Evolutionary conservation across 495 filamentous ascomycete species (phyloP), one percentile per base, ranked within the genome.

Genomic region (Hypomontagnella monticulosa): DNA sequence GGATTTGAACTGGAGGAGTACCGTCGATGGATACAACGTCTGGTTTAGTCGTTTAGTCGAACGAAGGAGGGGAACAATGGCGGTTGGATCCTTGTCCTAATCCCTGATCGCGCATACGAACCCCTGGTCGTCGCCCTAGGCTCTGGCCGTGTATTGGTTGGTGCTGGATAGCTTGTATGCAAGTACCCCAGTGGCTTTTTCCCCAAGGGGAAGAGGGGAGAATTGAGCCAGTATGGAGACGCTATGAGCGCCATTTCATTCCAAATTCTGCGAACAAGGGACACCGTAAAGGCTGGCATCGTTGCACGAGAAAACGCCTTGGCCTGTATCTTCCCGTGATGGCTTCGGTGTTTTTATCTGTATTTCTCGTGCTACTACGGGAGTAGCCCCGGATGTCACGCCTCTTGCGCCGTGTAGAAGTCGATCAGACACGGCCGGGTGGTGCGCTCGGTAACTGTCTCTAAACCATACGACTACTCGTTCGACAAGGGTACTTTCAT

Each of bases 161-260:
- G 59, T 60, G 66, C 66, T 48, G 48, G 23, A 30, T 23, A 44
- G 42, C 54, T 59, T 52, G 53, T 46, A 68, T 68, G 65, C 65
- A 59, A 41, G 53, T 58, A 57, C 41, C 59, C 54, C 55, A 50
- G 64, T 47, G 52, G 47, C 33, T 37, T 62, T 67, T 67, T 58
- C 64, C 64, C 64, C 64, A 67, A 57, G 64, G 64, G 64, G 64
- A 67, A 67, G 55, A 67, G 47, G 49, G 42, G 42, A 52, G 37
- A 42, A 62, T 54, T 23, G 41, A 48, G 15, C 54, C 58, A 63
- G 52, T 63, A 44, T 62, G 20, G 27, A 47, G 58, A 48, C 48
- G 33, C 41, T 41, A 19, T 33, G 52, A 37, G 30, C 52, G 41
- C 47, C 40, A 16, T 37, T 19, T 54, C 57, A 63, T 62, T 63